A percentile compares a stretch with the other conserved stretches of the same genome.
Conservation (phyloP, 306 rosid species). For the peach (Prunus persica) region Prunus_persica_NCBIv2 NC_034010.1:3865501-3866000, state of each 20-base stretch:
- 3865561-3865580: constrained; percentile 76
- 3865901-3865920: constrained; percentile 98
- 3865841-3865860: constrained; percentile 80
- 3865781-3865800: constrained; percentile 5
- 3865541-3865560: constrained; percentile 67
- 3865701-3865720: constrained; percentile 94
- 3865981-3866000: neutral
- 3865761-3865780: neutral
- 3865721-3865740: constrained; percentile 59
- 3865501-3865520: neutral
- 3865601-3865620: constrained; percentile 86
- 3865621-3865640: constrained; percentile 92
- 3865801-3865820: constrained; percentile 15
- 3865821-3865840: constrained; percentile 64
- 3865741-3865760: constrained; percentile 17
- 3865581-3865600: constrained; percentile 93
- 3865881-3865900: constrained; percentile 82
- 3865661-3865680: constrained; percentile 87
- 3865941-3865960: constrained; percentile 84
- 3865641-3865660: constrained; percentile 78
- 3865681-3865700: constrained; percentile 68
- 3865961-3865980: constrained; percentile 76
- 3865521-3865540: neutral
- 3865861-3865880: constrained; percentile 81
- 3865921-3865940: constrained; percentile 86